These are phyloP conservation scores for Starmerella sirachaensis DNA, from an alignment of 805 yeast genomes.

Conservation along the genomic window DNA sequence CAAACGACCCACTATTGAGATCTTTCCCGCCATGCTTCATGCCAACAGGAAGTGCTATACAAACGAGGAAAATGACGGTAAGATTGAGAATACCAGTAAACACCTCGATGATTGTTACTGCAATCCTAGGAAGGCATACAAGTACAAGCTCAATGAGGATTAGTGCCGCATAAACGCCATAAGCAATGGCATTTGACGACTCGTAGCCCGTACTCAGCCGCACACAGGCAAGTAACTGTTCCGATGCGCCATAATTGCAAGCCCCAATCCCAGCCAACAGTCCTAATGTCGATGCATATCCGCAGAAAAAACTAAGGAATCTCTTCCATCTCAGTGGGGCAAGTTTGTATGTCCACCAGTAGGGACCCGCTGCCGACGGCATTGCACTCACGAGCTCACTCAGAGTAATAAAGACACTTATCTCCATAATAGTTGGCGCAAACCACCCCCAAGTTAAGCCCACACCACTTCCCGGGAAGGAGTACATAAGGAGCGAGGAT, in stretches of 20 bases:
- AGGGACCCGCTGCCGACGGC: slow-evolving; percentile 67
- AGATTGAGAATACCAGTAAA: slow-evolving; percentile 45
- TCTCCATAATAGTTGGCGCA: slow-evolving; percentile 42
- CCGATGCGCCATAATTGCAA: slow-evolving; percentile 58
- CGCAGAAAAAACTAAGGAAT: slow-evolving; percentile 50
- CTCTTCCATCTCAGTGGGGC: slow-evolving; percentile 40
- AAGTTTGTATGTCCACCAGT: slow-evolving; percentile 55
- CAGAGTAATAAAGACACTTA: slow-evolving; percentile 47
- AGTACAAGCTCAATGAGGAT: slow-evolving; percentile 40
- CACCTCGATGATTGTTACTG: slow-evolving; percentile 47
- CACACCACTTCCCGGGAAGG: slow-evolving; percentile 50
- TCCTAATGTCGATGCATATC: slow-evolving; percentile 56
- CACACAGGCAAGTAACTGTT: slow-evolving; percentile 35
- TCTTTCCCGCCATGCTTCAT: slow-evolving; percentile 18
- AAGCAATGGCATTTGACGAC: slow-evolving; percentile 41
- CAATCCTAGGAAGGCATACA: slow-evolving; percentile 45
- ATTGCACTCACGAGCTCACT: slow-evolving; percentile 54
- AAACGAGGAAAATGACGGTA: slow-evolving; percentile 39
- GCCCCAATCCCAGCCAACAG: slow-evolving; percentile 55
- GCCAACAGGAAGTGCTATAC: slow-evolving; percentile 58
- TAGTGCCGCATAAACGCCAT: slow-evolving; percentile 57
- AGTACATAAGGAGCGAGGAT: slow-evolving; percentile 42
- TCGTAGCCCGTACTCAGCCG: slow-evolving; percentile 37
- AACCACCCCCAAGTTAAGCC: slow-evolving; percentile 69
- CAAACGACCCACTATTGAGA: slow-evolving; percentile 41